Evolutionary conservation across 2,329 filamentous ascomycete species (phyloP).

Genomic region (Clathrospora elynae): DNA sequence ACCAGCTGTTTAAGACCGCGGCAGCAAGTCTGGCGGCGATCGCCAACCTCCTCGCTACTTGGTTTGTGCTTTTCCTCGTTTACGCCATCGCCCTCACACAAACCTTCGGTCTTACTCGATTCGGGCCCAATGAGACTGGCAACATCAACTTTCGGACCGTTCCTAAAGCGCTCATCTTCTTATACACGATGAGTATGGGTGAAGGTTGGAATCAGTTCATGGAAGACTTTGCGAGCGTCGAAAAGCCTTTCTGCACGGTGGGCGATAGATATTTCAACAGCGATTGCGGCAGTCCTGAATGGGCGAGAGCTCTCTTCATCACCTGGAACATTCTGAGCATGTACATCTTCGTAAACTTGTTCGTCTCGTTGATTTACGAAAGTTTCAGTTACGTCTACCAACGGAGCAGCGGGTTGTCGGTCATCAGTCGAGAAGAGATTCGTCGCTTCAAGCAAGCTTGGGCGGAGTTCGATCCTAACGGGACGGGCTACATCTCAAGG

Average conservation of each 20-base stretch:
- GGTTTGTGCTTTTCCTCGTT: conserved; percentile 95
- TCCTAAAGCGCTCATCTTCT: conserved; percentile 87
- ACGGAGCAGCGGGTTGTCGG: conserved; percentile 87
- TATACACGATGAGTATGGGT: conserved; percentile 91
- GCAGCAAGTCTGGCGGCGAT: conserved; percentile 91
- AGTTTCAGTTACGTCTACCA: conserved; percentile 99
- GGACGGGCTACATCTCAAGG: conserved; percentile 88
- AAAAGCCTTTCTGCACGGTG: conserved; percentile 79
- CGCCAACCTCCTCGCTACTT: conserved; percentile 89
- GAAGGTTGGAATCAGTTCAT: conserved; percentile 97
- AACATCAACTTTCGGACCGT: conserved; percentile 94
- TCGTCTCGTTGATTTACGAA: conserved; percentile 98
- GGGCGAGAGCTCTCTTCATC: conserved; percentile 89
- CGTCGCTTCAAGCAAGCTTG: conserved; percentile 97
- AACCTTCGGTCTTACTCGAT: conserved; percentile 91
- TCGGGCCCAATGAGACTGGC: conserved; percentile 71
- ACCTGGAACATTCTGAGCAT: conserved; percentile 99
- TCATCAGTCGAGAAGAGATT: conserved; percentile 90
- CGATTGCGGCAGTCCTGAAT: conserved; percentile 88
- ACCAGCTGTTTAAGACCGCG: conserved; percentile 98
- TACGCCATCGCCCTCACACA: conserved; percentile 97
- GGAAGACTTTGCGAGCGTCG: conserved; percentile 88
- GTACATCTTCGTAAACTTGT: conserved; percentile 99
- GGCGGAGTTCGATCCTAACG: conserved; percentile 91
- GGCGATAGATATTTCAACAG: conserved; percentile 76